Conservation (phyloP, 441 rosid genomes). For the Pelargonium citronellum region DNA sequence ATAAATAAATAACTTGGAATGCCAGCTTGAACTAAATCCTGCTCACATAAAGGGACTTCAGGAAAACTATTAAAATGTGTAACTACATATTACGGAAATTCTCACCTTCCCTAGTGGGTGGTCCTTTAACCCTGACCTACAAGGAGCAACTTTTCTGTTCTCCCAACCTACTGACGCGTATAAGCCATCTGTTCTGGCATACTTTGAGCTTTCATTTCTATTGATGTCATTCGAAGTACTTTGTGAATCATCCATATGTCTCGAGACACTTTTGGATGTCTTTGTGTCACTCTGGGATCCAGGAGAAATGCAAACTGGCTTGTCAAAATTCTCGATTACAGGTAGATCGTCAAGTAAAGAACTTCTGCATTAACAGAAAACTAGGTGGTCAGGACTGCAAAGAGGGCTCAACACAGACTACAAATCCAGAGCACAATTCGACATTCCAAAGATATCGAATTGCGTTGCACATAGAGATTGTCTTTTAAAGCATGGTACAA, state of each 20-base stretch:
- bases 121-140: background rate
- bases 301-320: constrained; percentile 2
- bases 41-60: background rate
- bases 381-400: background rate
- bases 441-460: background rate
- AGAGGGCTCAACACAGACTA: background rate
- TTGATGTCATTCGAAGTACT: background rate
- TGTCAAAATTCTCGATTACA: background rate
- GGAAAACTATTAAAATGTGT: background rate
- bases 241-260: background rate
- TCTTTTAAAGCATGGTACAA: background rate
- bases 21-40: no score
- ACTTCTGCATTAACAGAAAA: background rate
- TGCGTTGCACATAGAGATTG: background rate
- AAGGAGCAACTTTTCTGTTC: background rate
- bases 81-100: background rate
- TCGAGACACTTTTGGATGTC: background rate
- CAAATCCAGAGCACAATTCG: background rate
- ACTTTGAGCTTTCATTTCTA: background rate
- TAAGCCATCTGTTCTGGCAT: background rate
- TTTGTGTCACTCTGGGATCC: background rate
- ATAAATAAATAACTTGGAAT: no score
- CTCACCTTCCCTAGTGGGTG: background rate
- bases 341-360: constrained; percentile 3
- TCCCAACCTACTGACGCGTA: background rate